phyloP scores from a whole-genome alignment of 2,329 filamentous ascomycete species.

The Trichophyton schoenleinii region DNA sequence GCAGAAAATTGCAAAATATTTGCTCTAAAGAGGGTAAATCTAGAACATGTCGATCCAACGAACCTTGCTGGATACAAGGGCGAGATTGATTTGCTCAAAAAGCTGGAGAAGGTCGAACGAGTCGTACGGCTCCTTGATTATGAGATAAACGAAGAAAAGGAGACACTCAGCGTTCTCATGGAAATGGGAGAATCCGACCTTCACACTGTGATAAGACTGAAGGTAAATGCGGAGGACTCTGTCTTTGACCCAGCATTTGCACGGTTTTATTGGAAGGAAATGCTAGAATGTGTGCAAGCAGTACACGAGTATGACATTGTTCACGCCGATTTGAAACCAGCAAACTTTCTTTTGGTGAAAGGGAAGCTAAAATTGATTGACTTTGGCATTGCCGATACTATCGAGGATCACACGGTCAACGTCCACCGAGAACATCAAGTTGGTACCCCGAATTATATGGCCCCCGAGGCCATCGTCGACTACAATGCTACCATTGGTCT shows the following conservation, averaged over 20 bases:
- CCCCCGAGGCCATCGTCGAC: constrained; percentile 83
- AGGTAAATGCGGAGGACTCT: constrained; percentile 58
- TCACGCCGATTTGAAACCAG: constrained; percentile 91
- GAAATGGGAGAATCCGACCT: constrained; percentile 93
- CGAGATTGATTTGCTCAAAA: constrained; percentile 82
- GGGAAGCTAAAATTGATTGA: constrained; percentile 91
- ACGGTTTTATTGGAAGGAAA: constrained; percentile 98
- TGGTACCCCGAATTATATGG: constrained; percentile 98
- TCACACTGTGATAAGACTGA: constrained; percentile 66
- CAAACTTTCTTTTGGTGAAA: constrained; percentile 88
- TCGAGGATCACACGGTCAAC: constrained; percentile 93
- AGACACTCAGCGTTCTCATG: constrained; percentile 83
- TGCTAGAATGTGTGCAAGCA: constrained; percentile 86
- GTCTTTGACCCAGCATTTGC: constrained; percentile 80
- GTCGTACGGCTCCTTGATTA: constrained; percentile 86
- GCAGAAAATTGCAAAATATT: constrained; percentile 95
- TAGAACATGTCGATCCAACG: constrained; percentile 76
- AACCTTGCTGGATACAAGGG: constrained; percentile 82
- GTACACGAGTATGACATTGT: constrained; percentile 88
- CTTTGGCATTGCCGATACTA: constrained; percentile 96
- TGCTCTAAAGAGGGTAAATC: constrained; percentile 80
- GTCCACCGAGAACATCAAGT: constrained; percentile 92
- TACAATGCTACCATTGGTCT: constrained; percentile 53
- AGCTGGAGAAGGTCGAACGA: constrained; percentile 69
- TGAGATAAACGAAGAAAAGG: constrained; percentile 86